Conservation (phyloP, 805 yeast genomes). For the Torulaspora delbrueckii region DNA sequence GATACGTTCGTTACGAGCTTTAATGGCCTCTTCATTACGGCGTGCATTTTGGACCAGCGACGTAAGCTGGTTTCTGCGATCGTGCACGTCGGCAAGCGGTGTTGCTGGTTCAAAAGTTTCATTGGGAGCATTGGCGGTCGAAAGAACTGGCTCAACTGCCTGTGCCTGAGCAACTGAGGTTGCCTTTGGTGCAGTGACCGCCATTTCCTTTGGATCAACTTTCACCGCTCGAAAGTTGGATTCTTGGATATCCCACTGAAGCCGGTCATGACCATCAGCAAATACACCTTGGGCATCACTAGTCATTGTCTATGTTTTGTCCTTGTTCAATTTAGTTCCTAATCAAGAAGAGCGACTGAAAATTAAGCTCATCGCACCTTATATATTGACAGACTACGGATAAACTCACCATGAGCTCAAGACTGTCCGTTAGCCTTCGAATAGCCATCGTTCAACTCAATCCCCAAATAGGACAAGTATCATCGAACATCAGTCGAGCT, state of each 20-base stretch:
- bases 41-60: slow-evolving; percentile 22
- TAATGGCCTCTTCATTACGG: slow-evolving; percentile 16
- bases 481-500: slow-evolving; percentile 49
- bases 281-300: not conserved
- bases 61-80: slow-evolving; percentile 20
- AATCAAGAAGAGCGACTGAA: not conserved
- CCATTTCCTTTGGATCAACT: slow-evolving; percentile 3
- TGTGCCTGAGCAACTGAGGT: not conserved
- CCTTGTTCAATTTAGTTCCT: not conserved
- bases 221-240: not conserved
- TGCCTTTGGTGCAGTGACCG: not conserved
- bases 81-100: slow-evolving; percentile 16
- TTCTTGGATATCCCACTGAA: slow-evolving; percentile 1
- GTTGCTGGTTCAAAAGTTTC: not conserved
- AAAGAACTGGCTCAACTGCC: not conserved
- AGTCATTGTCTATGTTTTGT: not conserved
- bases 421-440: slow-evolving; percentile 42
- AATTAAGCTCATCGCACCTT: not conserved
- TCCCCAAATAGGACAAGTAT: slow-evolving; percentile 56
- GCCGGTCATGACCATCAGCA: slow-evolving; percentile 9
- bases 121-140: not conserved
- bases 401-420: not conserved
- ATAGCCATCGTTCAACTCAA: slow-evolving; percentile 67
- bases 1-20: slow-evolving; percentile 15
- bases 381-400: not conserved